phyloP scores from a whole-genome alignment of 2,329 filamentous ascomycete genomes.

The Colletotrichum godetiae region DNA sequence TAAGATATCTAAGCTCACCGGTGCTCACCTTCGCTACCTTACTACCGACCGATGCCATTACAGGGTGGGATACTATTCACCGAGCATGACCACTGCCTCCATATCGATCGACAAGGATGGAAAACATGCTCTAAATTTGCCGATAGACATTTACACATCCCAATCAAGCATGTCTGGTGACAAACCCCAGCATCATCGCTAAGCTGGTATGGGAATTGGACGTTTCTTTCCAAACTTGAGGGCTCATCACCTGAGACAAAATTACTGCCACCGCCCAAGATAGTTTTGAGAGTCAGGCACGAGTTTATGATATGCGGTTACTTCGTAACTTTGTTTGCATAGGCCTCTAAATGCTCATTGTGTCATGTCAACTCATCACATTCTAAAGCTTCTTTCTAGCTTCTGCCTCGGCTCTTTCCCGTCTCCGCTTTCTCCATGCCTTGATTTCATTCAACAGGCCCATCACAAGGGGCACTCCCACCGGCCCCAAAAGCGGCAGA shows the following conservation, averaged over 20 bases:
- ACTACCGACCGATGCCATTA: neutral
- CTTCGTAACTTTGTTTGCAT: neutral
- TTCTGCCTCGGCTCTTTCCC: slow-evolving; percentile 52
- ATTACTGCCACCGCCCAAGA: neutral
- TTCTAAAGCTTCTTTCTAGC: slow-evolving; percentile 44
- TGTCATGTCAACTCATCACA: slow-evolving; percentile 33
- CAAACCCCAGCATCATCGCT: neutral
- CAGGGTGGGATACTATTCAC: neutral
- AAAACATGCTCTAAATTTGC: neutral
- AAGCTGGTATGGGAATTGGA: neutral
- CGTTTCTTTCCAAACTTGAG: neutral
- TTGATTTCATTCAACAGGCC: slow-evolving; percentile 85
- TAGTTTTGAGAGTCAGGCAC: neutral
- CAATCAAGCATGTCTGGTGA: neutral
- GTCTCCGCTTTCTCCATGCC: slow-evolving; percentile 63
- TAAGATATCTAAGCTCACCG: neutral
- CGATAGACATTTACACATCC: neutral
- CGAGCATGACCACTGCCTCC: neutral
- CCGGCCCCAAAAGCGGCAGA: slow-evolving; percentile 87
- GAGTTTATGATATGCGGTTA: neutral
- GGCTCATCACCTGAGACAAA: neutral
- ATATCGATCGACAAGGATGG: neutral
- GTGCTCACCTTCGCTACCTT: neutral
- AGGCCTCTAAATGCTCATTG: neutral
- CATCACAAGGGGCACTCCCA: slow-evolving; percentile 90